Conservation (phyloP, 345 rosid genomes). For the Chamaenerion angustifolium region DNA sequence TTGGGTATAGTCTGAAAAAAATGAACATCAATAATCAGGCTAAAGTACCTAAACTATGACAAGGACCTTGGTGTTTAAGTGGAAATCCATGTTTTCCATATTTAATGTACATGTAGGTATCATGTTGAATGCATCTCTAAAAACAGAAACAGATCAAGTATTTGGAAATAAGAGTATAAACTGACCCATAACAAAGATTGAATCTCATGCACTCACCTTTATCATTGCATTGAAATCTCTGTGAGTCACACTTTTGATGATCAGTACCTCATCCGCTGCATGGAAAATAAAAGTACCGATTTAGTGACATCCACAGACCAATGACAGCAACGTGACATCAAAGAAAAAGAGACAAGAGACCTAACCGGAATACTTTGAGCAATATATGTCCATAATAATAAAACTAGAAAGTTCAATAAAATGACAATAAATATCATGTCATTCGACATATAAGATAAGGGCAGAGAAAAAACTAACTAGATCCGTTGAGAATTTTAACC, state of each 20-base stretch:
- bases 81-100: no score
- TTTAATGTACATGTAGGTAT: no score
- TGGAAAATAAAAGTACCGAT: constrained; percentile 8
- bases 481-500: constrained; percentile 70
- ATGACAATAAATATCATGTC: background rate
- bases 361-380: background rate
- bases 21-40: constrained; percentile 8
- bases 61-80: no score
- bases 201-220: constrained; percentile 36
- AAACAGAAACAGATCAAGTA: no score
- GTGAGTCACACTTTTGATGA: constrained; percentile 86
- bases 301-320: constrained; percentile 17
- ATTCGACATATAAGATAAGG: background rate
- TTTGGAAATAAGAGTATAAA: no score
- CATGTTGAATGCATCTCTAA: no score
- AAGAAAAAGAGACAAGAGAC: no score
- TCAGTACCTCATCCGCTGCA: constrained; percentile 85
- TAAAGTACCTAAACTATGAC: no score
- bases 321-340: no score
- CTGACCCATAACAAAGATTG: background rate
- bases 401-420: background rate
- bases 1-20: constrained; percentile 67
- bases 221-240: constrained; percentile 84
- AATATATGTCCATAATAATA: background rate
- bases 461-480: constrained; percentile 32